phyloP scores from a whole-genome alignment of 768 basidiomycete species.

The Candolleomyces eurysporus region DNA sequence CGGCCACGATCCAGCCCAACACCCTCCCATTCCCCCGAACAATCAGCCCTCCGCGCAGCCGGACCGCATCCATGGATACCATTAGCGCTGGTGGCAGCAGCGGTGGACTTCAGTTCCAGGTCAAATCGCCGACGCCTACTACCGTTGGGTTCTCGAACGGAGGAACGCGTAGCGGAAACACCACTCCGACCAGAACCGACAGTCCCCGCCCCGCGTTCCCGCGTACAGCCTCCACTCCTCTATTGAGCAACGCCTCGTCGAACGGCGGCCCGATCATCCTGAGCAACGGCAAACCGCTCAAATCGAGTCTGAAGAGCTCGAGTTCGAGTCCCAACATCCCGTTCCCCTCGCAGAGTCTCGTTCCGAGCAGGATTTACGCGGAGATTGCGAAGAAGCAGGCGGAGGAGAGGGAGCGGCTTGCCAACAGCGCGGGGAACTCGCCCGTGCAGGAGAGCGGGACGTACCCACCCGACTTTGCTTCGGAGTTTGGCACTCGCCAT shows the following conservation, averaged over 20 bases:
- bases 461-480: no score
- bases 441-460: no score
- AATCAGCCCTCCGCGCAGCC: background rate
- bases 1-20: background rate
- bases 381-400: conserved; percentile 13
- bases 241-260: conserved; percentile 24
- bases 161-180: background rate
- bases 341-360: conserved; percentile 27
- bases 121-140: background rate
- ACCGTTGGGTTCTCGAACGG: no score
- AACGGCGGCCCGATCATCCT: conserved; percentile 46
- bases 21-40: background rate
- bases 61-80: background rate
- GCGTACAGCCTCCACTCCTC: background rate
- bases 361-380: conserved; percentile 26
- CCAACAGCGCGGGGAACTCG: background rate
- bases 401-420: background rate
- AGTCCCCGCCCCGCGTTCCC: conserved; percentile 10
- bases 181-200: background rate
- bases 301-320: conserved; percentile 74
- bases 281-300: conserved; percentile 82
- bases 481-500: conserved; percentile 13
- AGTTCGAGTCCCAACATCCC: conserved; percentile 48
- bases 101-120: no score
- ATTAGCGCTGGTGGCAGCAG: background rate